phyloP scores from a whole-genome alignment of 495 filamentous ascomycete genomes.

The Podospora pseudocomata region DNA sequence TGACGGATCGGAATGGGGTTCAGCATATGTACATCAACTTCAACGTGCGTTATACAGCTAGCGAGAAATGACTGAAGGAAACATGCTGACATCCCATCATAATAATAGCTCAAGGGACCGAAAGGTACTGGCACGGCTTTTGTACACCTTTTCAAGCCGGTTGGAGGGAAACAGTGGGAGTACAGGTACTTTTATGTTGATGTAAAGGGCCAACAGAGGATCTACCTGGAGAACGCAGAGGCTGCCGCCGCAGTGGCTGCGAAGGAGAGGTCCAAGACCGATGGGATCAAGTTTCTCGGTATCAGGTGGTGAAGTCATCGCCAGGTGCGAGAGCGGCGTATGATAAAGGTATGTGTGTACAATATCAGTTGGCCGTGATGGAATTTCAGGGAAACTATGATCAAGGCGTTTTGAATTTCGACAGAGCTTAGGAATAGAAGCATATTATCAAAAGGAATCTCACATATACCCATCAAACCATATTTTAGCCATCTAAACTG shows the following conservation, averaged over 20 bases:
- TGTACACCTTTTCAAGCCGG: slow-evolving; percentile 68
- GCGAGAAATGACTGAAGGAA: not conserved
- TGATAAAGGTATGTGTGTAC: not conserved
- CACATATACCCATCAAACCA: not conserved
- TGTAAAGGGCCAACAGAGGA: slow-evolving; percentile 55
- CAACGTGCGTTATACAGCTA: slow-evolving; percentile 53
- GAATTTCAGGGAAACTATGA: not conserved
- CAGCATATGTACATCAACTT: slow-evolving; percentile 88
- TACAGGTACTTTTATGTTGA: slow-evolving; percentile 82
- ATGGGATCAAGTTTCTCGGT: slow-evolving; percentile 55
- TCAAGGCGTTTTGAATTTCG: not conserved
- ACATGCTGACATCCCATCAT: slow-evolving; percentile 1
- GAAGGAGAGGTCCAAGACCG: slow-evolving; percentile 29
- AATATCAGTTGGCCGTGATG: not conserved
- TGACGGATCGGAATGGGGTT: slow-evolving; percentile 67
- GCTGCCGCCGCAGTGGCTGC: slow-evolving; percentile 32
- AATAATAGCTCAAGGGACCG: slow-evolving; percentile 72
- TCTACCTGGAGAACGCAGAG: slow-evolving; percentile 62
- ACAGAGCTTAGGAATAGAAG: not conserved
- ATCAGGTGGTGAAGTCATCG: slow-evolving; percentile 49
- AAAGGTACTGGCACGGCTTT: slow-evolving; percentile 67
- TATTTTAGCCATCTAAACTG: not conserved
- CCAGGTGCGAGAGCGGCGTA: not conserved
- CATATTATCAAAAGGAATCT: not conserved
- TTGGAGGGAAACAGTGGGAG: slow-evolving; percentile 61